Conservation (phyloP, 2,329 filamentous ascomycete species). For the Ophiocordyceps robertsii region DNA sequence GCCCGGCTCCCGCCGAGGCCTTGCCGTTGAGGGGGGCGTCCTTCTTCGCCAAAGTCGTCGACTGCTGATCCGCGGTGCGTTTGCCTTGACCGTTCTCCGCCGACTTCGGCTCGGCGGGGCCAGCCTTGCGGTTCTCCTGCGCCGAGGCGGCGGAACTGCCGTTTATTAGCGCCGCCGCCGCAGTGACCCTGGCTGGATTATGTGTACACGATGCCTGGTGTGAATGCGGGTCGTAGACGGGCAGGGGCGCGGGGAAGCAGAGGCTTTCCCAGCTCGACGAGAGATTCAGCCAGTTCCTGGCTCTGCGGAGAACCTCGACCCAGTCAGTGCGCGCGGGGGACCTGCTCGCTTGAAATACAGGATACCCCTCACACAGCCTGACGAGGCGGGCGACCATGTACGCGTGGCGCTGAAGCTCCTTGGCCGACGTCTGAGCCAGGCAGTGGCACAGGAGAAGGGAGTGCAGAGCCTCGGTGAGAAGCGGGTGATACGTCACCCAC, state of each 20-base stretch:
- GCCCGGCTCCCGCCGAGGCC: no score
- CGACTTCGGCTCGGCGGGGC: no score
- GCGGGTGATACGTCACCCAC: conserved; percentile 57
- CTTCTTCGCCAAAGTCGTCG: no score
- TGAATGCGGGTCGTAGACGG: conserved; percentile 12
- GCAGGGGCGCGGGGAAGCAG: conserved; percentile 46
- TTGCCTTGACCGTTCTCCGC: no score
- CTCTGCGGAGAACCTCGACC: conserved; percentile 58
- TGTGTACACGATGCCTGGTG: conserved; percentile 4
- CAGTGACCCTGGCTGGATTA: conserved; percentile 5
- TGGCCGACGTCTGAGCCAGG: conserved; percentile 65
- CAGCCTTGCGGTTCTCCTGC: no score
- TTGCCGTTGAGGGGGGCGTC: no score
- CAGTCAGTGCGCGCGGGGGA: conserved; percentile 66
- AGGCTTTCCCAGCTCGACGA: conserved; percentile 54
- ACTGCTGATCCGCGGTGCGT: no score
- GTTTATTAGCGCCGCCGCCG: conserved; percentile 10
- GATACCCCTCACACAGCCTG: conserved; percentile 65
- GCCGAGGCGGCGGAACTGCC: background rate
- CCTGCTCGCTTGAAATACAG: conserved; percentile 61
- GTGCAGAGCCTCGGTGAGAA: conserved; percentile 67
- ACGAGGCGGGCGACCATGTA: conserved; percentile 68
- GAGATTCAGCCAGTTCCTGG: conserved; percentile 58
- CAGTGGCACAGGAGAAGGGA: conserved; percentile 65
- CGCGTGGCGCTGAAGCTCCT: conserved; percentile 66